Percentiles rank a stretch among this genome's conserved stretches.
Evolutionary conservation across 202 grass and related monocot species (phyloP).

Genomic region (Panicum hallii): DNA sequence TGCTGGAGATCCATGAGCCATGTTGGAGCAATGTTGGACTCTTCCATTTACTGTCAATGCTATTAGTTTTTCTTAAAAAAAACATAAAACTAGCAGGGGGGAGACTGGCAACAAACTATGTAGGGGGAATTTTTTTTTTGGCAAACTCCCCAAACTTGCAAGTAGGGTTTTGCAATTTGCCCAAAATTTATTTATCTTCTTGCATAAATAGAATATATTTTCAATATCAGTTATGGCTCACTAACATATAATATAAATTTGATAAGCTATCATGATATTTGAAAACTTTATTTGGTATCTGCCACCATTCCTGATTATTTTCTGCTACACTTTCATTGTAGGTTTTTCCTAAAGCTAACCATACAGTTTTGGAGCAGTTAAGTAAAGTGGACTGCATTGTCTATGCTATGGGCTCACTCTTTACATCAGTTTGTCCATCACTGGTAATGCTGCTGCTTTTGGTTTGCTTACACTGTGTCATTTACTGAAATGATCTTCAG

Average conservation of each 20-base stretch:
- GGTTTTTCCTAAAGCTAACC: slow-evolving; percentile 88
- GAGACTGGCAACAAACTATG: not conserved
- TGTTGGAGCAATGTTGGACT: not conserved
- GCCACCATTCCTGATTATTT: slow-evolving; percentile 22
- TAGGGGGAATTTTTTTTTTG: not conserved
- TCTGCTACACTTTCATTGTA: slow-evolving; percentile 43
- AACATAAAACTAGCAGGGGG: not conserved
- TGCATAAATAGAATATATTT: slow-evolving; percentile 12
- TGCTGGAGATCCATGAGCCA: too few species aligned
- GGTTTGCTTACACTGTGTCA: slow-evolving; percentile 1
- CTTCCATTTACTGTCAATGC: not conserved
- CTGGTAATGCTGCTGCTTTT: slow-evolving; percentile 63
- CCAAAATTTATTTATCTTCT: slow-evolving; percentile 1
- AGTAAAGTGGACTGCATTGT: slow-evolving; percentile 87
- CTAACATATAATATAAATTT: slow-evolving; percentile 10
- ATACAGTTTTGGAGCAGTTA: slow-evolving; percentile 89
- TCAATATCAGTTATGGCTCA: slow-evolving; percentile 12
- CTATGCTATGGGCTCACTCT: slow-evolving; percentile 97
- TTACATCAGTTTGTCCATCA: slow-evolving; percentile 93
- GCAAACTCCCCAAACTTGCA: not conserved
- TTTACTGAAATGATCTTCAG: slow-evolving; percentile 2
- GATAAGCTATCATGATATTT: slow-evolving; percentile 38
- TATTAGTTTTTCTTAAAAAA: not conserved
- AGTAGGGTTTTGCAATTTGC: not conserved
- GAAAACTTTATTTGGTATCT: slow-evolving; percentile 16